phyloP scores from a whole-genome alignment of 2,329 filamentous ascomycete genomes.

The Phoma sp. region DNA sequence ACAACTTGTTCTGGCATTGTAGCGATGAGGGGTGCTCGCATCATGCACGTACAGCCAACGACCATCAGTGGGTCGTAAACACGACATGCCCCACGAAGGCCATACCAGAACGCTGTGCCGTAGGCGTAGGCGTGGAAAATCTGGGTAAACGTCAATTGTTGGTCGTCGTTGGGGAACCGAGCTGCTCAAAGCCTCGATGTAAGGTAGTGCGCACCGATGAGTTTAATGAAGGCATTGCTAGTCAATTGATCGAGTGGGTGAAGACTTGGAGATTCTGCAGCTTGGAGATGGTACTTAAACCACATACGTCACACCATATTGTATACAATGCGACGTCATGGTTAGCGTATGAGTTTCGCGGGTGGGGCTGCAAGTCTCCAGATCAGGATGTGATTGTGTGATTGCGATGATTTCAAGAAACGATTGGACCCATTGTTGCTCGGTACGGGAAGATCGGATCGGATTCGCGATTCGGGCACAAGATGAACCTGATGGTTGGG shows the following conservation, averaged over 20 bases:
- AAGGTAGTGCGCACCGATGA: slow-evolving; percentile 15
- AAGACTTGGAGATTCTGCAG: background rate
- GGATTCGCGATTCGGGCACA: background rate
- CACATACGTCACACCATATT: background rate
- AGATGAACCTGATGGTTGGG: slow-evolving; percentile 6
- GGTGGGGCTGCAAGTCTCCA: slow-evolving; percentile 6
- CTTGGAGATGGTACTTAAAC: slow-evolving; percentile 2
- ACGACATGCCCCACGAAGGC: slow-evolving; percentile 31
- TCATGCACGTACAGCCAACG: slow-evolving; percentile 22
- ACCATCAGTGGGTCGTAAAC: slow-evolving; percentile 36
- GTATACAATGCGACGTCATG: too few relatives aligned
- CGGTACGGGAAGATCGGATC: slow-evolving; percentile 2
- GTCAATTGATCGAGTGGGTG: background rate
- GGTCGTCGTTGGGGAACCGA: background rate
- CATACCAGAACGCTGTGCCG: slow-evolving; percentile 37
- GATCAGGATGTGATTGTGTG: background rate
- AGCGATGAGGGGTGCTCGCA: background rate
- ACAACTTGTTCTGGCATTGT: too few relatives aligned
- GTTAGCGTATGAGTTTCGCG: slow-evolving; percentile 7
- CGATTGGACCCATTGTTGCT: background rate
- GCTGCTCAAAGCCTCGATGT: background rate
- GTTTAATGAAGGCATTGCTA: slow-evolving; percentile 22
- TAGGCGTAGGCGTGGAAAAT: slow-evolving; percentile 35
- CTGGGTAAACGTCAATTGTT: slow-evolving; percentile 3
- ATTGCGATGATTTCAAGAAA: background rate